phyloP scores from a whole-genome alignment of 2,329 filamentous ascomycete species.

The Fusarium sacchari region DNA sequence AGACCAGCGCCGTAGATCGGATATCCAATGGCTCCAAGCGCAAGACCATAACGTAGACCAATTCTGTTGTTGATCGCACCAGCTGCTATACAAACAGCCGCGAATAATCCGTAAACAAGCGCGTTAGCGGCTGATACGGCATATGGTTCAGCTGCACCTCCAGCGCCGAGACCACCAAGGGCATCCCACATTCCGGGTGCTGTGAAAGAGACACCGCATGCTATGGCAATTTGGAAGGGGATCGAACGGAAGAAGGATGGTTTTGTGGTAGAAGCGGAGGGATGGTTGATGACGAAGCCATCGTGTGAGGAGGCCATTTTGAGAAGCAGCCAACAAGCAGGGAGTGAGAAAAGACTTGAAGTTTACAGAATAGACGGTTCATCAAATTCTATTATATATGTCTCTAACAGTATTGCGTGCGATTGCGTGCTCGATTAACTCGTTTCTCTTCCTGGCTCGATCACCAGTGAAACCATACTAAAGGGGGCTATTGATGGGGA shows the following conservation, averaged over 20 bases:
- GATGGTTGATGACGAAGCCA: neutral
- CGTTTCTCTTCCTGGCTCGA: neutral
- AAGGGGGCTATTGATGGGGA: neutral
- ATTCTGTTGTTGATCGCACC: slow-evolving; percentile 19
- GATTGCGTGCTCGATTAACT: slow-evolving; percentile 17
- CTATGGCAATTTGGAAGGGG: slow-evolving; percentile 31
- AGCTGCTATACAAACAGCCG: slow-evolving; percentile 11
- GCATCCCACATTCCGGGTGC: slow-evolving; percentile 44
- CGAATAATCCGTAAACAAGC: slow-evolving; percentile 1
- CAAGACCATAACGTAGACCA: neutral
- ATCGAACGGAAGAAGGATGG: slow-evolving; percentile 26
- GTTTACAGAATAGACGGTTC: too few species aligned
- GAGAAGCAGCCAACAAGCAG: neutral
- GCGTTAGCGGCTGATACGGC: slow-evolving; percentile 48
- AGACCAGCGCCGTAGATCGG: slow-evolving; percentile 10
- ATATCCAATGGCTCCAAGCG: slow-evolving; percentile 12
- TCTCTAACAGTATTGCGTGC: slow-evolving; percentile 7
- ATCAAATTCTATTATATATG: neutral
- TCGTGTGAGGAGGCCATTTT: slow-evolving; percentile 15
- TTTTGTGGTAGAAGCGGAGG: neutral
- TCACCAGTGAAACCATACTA: slow-evolving; percentile 4
- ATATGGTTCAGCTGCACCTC: slow-evolving; percentile 68
- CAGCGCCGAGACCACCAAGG: slow-evolving; percentile 41
- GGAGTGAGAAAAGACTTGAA: neutral
- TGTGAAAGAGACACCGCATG: slow-evolving; percentile 36